Evolutionary conservation across 768 basidiomycete genomes (phyloP), one percentile per base, ranked within the genome.

Genomic region (Hemileccinum rubropunctum): DNA sequence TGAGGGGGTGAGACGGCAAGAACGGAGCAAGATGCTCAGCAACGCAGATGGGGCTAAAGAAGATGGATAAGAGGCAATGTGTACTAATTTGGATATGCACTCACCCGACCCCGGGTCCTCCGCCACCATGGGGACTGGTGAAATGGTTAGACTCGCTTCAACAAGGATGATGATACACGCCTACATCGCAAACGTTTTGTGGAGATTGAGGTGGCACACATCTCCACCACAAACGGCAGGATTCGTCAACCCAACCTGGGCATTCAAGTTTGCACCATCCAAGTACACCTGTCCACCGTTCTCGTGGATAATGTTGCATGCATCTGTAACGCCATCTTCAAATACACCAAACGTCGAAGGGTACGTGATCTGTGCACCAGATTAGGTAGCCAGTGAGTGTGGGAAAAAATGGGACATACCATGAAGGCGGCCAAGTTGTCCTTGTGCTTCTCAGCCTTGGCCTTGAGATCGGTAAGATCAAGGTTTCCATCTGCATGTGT

Each of bases 281-380:
- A 99, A 78, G 72, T 98, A 99, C 32, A 99, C 95, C 65, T 99
- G 95, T 26, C 97, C 97, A 15, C 95, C 95, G 60, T 91, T 84
- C 48, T 92, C 81, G 64, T 99, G 97, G 30, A 97, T 88, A 62
- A 97, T 92, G 61, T 88, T 75, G 76, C 93, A 95, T 21, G 95
- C 95, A 48, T 88, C 82, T 62, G 83, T 76, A 30, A 98, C 86
- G 41, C 94, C 94, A 56, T 86, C 80, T 66, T 99, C 97, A 61
- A 98, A 98, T 17, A 98, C 95, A 60, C 97, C 97, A 54, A 94
- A 99, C 0, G 97, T 98, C 4, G 94, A 97, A 0, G 95, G 94
- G 64, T 95, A 97, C 17, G 94, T 97, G 63, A 98, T 92, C 91
- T 92, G 34, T 6, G 46, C 17, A 56, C 46, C 50, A 6, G 14